Conservation (phyloP, 2,329 filamentous ascomycete genomes). For the Lomentospora prolificans region DNA sequence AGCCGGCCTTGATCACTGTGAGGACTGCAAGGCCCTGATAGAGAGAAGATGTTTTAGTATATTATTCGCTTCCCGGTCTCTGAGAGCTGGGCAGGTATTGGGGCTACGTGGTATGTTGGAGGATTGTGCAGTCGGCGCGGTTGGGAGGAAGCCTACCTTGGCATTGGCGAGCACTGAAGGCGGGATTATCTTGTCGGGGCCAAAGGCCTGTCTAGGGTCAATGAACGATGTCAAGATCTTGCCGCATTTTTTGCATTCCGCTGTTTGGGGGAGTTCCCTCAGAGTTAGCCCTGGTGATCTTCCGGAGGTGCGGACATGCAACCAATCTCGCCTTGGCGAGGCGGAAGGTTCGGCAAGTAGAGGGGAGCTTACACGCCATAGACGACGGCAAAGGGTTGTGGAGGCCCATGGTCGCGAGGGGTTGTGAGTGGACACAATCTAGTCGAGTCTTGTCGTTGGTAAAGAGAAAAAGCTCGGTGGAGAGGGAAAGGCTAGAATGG, state of each 20-base stretch:
- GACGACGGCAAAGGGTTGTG: conserved; percentile 59
- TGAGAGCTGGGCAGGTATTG: not conserved
- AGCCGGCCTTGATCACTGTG: conserved; percentile 79
- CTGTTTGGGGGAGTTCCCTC: conserved; percentile 41
- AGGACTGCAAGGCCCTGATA: conserved; percentile 69
- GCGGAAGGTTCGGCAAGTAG: conserved; percentile 13
- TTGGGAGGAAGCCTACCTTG: conserved; percentile 49
- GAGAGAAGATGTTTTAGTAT: not conserved
- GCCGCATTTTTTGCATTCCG: conserved; percentile 94
- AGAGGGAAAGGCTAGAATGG: not conserved
- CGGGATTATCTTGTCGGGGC: conserved; percentile 94
- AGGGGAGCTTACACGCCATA: conserved; percentile 51
- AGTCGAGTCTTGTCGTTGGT: not conserved
- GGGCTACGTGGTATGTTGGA: not conserved
- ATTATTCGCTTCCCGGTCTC: not conserved
- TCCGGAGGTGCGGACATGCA: conserved; percentile 11
- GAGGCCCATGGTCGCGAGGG: conserved; percentile 43
- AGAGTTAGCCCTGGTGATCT: not conserved
- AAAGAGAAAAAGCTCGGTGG: not conserved
- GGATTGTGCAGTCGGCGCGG: not conserved
- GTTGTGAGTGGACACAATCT: not conserved
- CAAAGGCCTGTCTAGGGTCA: conserved; percentile 86
- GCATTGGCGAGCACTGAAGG: conserved; percentile 81
- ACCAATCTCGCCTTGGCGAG: conserved; percentile 14
- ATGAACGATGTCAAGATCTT: conserved; percentile 94